These are phyloP conservation scores for Kingdonia uniflora DNA, from an alignment of 164 flowering plant genomes.

Conservation along the genomic window DNA sequence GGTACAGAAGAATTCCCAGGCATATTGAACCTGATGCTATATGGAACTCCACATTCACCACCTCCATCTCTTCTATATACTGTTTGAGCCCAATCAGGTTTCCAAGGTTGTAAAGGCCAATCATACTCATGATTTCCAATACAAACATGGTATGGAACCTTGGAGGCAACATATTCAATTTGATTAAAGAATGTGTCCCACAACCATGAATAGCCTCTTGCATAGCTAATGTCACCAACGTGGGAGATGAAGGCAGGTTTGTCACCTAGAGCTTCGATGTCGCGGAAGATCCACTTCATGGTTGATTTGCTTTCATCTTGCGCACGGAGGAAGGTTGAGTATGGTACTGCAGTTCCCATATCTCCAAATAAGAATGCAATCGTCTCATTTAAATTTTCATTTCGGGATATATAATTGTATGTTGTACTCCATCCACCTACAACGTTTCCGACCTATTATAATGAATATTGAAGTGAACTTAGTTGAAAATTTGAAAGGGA, in stretches of 20 bases:
- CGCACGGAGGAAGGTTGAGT: conserved; percentile 59
- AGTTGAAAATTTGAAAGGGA: no score
- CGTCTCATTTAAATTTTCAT: conserved; percentile 54
- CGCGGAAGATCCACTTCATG: conserved; percentile 82
- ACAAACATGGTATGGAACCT: conserved; percentile 83
- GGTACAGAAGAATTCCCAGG: conserved; percentile 82
- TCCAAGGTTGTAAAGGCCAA: conserved; percentile 94
- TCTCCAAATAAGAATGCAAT: conserved; percentile 87
- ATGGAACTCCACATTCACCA: conserved; percentile 97
- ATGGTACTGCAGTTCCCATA: conserved; percentile 86
- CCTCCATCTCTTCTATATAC: conserved; percentile 74
- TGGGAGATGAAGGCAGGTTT: conserved; percentile 85
- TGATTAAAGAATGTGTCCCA: conserved; percentile 91
- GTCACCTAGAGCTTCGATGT: conserved; percentile 73
- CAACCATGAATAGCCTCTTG: conserved; percentile 90
- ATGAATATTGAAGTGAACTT: not conserved
- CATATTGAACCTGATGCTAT: conserved; percentile 83
- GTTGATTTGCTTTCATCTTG: conserved; percentile 89
- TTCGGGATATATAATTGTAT: conserved; percentile 55
- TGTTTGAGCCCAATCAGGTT: conserved; percentile 60
- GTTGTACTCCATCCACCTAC: conserved; percentile 70
- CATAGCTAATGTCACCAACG: conserved; percentile 96
- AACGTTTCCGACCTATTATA: conserved; percentile 79
- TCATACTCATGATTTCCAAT: conserved; percentile 97
- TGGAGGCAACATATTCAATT: conserved; percentile 81